phyloP scores from a whole-genome alignment of 352 stramenopile genomes.

The Phytophthora vignae region DNA sequence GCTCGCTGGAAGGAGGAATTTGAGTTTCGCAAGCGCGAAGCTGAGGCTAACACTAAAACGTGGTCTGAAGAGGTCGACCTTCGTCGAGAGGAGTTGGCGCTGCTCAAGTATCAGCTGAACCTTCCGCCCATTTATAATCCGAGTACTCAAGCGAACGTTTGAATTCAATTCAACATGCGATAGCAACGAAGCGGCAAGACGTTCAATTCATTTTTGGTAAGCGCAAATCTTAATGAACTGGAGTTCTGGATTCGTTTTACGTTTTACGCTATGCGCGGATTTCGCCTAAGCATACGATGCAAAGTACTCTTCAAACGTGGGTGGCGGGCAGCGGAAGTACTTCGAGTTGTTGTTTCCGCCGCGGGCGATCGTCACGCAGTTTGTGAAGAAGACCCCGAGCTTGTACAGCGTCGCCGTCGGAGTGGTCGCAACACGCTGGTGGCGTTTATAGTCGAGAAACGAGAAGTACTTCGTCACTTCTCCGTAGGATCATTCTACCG shows the following conservation, averaged over 20 bases:
- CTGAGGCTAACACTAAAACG: neutral
- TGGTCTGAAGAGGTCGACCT: neutral
- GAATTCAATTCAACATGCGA: neutral
- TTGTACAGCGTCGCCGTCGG: too few relatives aligned
- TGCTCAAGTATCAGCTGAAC: neutral
- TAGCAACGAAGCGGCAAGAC: neutral
- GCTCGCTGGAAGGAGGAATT: too few relatives aligned
- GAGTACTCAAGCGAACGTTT: neutral
- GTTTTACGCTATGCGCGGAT: neutral
- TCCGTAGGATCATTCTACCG: too few relatives aligned
- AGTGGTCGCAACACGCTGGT: too few relatives aligned
- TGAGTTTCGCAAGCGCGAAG: too few relatives aligned
- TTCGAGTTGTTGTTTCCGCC: too few relatives aligned
- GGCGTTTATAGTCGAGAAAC: too few relatives aligned
- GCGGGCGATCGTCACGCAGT: too few relatives aligned
- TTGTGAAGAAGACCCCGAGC: too few relatives aligned
- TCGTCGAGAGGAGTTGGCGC: neutral
- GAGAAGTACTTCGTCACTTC: too few relatives aligned
- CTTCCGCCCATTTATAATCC: neutral
- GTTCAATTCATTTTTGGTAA: constrained; percentile 1
- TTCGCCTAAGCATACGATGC: neutral
- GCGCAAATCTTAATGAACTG: constrained; percentile 1
- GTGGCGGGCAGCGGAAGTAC: too few relatives aligned
- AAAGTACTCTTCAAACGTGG: too few relatives aligned
- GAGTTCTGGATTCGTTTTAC: neutral